Evolutionary conservation across 2,329 filamentous ascomycete species (phyloP).

Genomic region (Microdochium paspali): DNA sequence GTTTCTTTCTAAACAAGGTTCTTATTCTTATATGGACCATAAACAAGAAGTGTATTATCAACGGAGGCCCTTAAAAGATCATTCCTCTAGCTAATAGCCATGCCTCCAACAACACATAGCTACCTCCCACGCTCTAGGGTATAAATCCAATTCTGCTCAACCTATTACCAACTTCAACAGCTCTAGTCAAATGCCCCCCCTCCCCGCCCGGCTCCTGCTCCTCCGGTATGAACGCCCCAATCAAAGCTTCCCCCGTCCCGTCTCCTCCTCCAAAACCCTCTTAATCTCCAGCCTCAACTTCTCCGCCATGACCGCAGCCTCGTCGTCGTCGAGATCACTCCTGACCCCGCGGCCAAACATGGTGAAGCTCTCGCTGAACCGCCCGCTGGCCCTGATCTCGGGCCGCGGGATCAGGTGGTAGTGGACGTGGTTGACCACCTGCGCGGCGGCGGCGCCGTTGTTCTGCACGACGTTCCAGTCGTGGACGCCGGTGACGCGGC

Average conservation of each 20-base stretch:
- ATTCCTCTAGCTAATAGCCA: no score
- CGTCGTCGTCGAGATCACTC: slow-evolving; percentile 68
- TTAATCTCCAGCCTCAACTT: slow-evolving; percentile 41
- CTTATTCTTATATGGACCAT: no score
- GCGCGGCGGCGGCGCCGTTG: slow-evolving; percentile 80
- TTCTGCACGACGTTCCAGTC: slow-evolving; percentile 99
- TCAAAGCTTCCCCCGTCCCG: slow-evolving; percentile 29
- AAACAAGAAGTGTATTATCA: no score
- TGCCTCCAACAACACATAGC: no score
- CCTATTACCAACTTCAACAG: no score
- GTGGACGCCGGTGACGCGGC: slow-evolving; percentile 56
- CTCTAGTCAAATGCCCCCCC: no score
- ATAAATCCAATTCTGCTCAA: no score
- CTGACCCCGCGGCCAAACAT: slow-evolving; percentile 73
- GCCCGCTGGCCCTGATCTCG: slow-evolving; percentile 45
- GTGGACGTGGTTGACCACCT: slow-evolving; percentile 89
- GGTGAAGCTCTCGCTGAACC: slow-evolving; percentile 58
- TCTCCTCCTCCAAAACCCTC: slow-evolving; percentile 34
- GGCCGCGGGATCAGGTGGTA: slow-evolving; percentile 90
- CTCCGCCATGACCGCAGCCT: slow-evolving; percentile 51
- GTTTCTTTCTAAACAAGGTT: no score
- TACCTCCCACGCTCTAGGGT: no score
- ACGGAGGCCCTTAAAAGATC: no score
- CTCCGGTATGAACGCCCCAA: no score
- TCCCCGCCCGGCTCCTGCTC: no score